Percentiles rank a stretch among this genome's conserved stretches.
phyloP scores from a whole-genome alignment of 306 rosid genomes.

The Cercis canadensis region DNA sequence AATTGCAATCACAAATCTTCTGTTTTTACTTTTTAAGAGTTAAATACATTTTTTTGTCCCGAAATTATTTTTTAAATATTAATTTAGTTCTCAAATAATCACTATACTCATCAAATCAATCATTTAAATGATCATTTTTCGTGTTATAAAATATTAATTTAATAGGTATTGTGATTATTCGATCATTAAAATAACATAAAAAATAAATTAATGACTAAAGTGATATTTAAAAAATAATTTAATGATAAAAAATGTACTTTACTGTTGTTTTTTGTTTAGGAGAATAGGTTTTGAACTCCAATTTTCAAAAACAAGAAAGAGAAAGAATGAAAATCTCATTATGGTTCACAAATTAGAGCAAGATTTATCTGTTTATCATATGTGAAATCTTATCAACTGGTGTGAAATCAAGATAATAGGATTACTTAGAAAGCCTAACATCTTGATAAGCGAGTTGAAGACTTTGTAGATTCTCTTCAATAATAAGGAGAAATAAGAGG shows the following conservation, averaged over 20 bases:
- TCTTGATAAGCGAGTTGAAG: background rate
- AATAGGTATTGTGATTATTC: no score
- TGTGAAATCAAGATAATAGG: background rate
- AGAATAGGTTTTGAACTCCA: no score
- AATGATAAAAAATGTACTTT: no score
- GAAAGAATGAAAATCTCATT: background rate
- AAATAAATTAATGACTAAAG: no score
- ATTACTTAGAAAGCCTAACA: background rate
- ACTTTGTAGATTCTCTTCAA: background rate
- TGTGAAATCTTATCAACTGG: background rate
- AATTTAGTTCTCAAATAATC: no score
- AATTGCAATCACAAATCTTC: background rate
- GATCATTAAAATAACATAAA: no score
- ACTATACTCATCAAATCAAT: no score
- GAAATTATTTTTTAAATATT: no score
- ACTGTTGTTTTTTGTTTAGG: background rate
- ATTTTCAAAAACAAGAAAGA: background rate
- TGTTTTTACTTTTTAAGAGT: slow-evolving; percentile 13
- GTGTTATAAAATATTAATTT: no score
- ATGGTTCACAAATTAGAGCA: background rate
- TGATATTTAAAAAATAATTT: no score
- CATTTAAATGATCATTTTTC: no score
- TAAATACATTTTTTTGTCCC: no score
- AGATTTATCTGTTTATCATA: background rate
- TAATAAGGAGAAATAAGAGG: background rate